Base-by-base conservation (phyloP, 1,284 basidiomycete species). In the Cryptococcus sp. region DNA sequence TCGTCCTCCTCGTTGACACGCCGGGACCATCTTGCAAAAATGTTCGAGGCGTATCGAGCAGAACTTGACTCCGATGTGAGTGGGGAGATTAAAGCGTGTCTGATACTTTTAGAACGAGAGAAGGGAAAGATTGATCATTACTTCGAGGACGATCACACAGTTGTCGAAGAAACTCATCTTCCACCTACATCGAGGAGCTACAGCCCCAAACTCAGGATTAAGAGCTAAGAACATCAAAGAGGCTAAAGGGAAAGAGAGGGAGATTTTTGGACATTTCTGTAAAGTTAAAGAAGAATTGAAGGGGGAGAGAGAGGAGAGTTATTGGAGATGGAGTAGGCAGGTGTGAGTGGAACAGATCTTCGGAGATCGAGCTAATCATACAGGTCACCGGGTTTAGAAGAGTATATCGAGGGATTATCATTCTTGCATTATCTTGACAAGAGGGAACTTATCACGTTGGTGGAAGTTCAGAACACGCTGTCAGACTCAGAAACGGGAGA, bases 151-250 rank as follows among this genome's bases (percentile, higher is more conserved):
- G 73, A 83, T 92, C 61, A 98, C 94, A 13, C 88, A 86, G 61
- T 81, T 89, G n/a, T 92, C 92, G 47, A 98, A 98, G 75, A 94
- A 91, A 76, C 81, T 87, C 68, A 98, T 98, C 60, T 98, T 98
- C 69, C 85, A 91, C 49, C 81, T 98, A 3, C 95, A 97, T 70
- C 87, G 93, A 44, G 59, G 84, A 83, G 63, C 79, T 79, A 64
- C 70, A 67, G 42, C 60, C 67, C 48, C 81, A 32, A 75, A 65
- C 13, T 64, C 59, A 0, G 49, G 52, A 36, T 57, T 60, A 1
- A 55, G 65, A 3, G 56, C 57, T 4, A 73, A 72, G 62, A 68
- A 69, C 34, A 15, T 77, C 3, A 72, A 78, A 3, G 81, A 84
- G 51, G 89, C 83, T 0, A 80, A 81, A 45, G 76, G 78, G 49